These are phyloP conservation scores for Boletellus ananas DNA, from an alignment of 768 basidiomycete genomes.

Conservation along the genomic window DNA sequence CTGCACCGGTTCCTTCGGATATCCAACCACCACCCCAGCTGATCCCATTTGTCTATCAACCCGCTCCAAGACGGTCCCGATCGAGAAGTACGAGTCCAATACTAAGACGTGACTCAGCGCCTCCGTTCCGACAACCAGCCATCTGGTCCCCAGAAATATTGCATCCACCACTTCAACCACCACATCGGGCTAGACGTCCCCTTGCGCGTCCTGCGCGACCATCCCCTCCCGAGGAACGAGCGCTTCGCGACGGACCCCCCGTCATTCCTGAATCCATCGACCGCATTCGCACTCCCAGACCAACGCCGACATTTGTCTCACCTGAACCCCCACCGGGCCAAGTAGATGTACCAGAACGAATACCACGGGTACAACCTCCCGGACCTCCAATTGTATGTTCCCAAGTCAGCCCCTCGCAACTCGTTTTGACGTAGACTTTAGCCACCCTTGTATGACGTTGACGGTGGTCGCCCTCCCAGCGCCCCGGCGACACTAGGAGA, in stretches of 20 bases:
- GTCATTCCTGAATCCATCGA: conserved; percentile 8
- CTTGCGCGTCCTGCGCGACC: background rate
- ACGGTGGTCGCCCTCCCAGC: conserved; percentile 17
- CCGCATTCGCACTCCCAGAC: conserved; percentile 6
- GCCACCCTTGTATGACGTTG: conserved; percentile 20
- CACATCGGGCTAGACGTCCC: conserved; percentile 5
- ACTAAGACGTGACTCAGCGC: conserved; percentile 22
- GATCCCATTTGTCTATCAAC: conserved; percentile 53
- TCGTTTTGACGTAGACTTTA: conserved; percentile 9
- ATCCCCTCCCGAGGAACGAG: background rate
- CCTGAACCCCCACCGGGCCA: conserved; percentile 12
- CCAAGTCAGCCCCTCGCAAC: background rate
- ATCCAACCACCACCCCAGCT: conserved; percentile 50
- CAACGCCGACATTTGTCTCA: background rate
- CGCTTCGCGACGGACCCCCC: background rate
- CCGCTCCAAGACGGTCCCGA: conserved; percentile 36
- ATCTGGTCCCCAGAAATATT: conserved; percentile 20
- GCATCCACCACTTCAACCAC: conserved; percentile 11
- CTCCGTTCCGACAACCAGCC: conserved; percentile 25
- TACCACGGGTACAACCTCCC: conserved; percentile 23
- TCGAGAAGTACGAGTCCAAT: conserved; percentile 42
- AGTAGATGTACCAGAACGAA: conserved; percentile 14
- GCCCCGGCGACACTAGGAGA: conserved; percentile 20
- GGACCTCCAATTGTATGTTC: conserved; percentile 19
- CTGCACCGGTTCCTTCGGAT: conserved; percentile 36